Percentiles rank a stretch among this genome's conserved stretches.
phyloP scores from a whole-genome alignment of 2,329 filamentous ascomycete species.

The Macroventuria anomochaeta region DNA sequence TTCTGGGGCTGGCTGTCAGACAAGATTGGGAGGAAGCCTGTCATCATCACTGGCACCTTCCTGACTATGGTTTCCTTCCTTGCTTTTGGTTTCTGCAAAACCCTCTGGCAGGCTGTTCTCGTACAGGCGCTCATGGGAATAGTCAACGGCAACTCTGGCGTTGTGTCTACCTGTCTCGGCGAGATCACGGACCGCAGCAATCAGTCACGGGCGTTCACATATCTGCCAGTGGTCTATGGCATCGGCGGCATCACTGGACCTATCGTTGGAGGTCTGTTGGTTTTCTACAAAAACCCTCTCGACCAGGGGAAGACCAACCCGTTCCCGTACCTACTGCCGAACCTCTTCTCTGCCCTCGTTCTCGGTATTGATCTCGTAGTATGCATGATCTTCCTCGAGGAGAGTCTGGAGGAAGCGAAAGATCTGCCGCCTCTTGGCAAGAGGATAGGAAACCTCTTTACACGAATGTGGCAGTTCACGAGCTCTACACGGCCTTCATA shows the following conservation, averaged over 20 bases:
- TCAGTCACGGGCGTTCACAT: slow-evolving; percentile 91
- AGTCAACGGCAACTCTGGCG: slow-evolving; percentile 92
- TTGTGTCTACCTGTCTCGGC: slow-evolving; percentile 91
- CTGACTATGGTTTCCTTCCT: slow-evolving; percentile 81
- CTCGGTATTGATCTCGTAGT: slow-evolving; percentile 75
- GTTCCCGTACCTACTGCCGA: slow-evolving; percentile 86
- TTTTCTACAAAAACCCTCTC: slow-evolving; percentile 67
- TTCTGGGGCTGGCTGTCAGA: slow-evolving; percentile 88
- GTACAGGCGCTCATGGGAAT: slow-evolving; percentile 91
- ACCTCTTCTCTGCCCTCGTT: slow-evolving; percentile 76
- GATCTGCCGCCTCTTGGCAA: slow-evolving; percentile 66
- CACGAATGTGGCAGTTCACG: slow-evolving; percentile 74
- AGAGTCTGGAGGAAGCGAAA: slow-evolving; percentile 76
- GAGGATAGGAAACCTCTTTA: slow-evolving; percentile 66
- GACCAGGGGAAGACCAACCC: slow-evolving; percentile 58
- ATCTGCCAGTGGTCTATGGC: slow-evolving; percentile 94
- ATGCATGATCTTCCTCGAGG: slow-evolving; percentile 81
- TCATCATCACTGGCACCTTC: slow-evolving; percentile 82
- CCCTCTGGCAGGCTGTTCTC: slow-evolving; percentile 81
- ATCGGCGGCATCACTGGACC: slow-evolving; percentile 93
- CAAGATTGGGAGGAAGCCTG: slow-evolving; percentile 78
- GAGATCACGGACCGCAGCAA: slow-evolving; percentile 96
- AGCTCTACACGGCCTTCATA: slow-evolving; percentile 66
- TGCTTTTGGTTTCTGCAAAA: slow-evolving; percentile 84
- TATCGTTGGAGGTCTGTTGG: slow-evolving; percentile 84